Evolutionary conservation across 441 rosid species (phyloP).

Genomic region (Jatropha podagrica): DNA sequence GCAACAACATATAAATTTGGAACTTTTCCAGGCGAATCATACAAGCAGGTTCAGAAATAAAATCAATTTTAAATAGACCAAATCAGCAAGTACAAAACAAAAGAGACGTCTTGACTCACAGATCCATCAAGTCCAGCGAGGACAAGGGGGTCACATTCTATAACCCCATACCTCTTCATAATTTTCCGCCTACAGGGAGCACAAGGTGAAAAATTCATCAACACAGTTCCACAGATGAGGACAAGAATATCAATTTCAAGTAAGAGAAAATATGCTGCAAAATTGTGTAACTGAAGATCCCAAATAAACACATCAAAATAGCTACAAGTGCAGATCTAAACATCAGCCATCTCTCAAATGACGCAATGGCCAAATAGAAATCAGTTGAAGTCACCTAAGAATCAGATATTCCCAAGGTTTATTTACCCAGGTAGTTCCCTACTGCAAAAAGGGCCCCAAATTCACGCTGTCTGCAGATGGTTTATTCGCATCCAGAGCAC

Average conservation of each 20-base stretch:
- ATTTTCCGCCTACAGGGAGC: slow-evolving; percentile 54
- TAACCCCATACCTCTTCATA: slow-evolving; percentile 69
- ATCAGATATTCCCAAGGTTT: slow-evolving; percentile 13
- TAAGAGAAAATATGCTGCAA: not conserved
- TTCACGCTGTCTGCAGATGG: not conserved
- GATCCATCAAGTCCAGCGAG: slow-evolving; percentile 72
- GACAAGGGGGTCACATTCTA: slow-evolving; percentile 78
- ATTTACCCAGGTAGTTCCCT: slow-evolving; percentile 16
- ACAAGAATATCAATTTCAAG: not conserved
- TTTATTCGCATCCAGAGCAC: slow-evolving; percentile 1
- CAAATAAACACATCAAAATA: not conserved
- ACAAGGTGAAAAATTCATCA: slow-evolving; percentile 16
- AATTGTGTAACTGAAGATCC: not conserved
- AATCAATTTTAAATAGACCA: not conserved
- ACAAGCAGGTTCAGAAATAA: not conserved
- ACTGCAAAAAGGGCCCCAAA: slow-evolving; percentile 7
- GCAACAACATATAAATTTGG: not conserved
- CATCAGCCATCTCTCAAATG: slow-evolving; percentile 14
- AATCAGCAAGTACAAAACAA: slow-evolving; percentile 7
- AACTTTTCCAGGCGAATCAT: not conserved
- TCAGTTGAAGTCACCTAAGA: not conserved
- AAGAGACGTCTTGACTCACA: slow-evolving; percentile 53
- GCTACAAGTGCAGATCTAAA: not conserved
- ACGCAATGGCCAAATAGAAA: slow-evolving; percentile 9
- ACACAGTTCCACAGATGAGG: not conserved